Evolutionary conservation across 2,329 filamentous ascomycete genomes (phyloP), one percentile per base, ranked within the genome.

Genomic region (Gaeumannomyces tritici): DNA sequence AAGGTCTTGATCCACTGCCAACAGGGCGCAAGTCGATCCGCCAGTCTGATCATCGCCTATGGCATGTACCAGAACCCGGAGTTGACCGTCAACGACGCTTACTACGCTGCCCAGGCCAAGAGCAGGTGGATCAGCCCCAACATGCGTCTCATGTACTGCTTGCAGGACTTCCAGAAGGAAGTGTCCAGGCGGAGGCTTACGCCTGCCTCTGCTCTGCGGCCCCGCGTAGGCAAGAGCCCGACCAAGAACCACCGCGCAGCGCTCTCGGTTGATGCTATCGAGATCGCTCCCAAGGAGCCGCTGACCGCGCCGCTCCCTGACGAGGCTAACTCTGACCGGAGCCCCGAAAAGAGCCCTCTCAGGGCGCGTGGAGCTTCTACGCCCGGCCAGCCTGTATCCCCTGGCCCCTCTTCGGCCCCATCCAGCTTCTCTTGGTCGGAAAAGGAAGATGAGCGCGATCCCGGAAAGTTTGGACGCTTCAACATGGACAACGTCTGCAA

Each of bases 121-220:
- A 95, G 90, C 73, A 86, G 83, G 70, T 96, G 91, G 90, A 93
- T 96, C 68, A 92, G 90, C 63, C 90, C 90, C 0, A 96, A 96
- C 73, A 96, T 96, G 91, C 90, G 90, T 67, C 80, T 96, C 67
- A 92, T 96, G 81, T 95, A 95, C 80, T 92, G 91, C 67, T 77
- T 96, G 59, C 90, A 93, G 72, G 90, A 93, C 70, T 93, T 93
- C 71, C 85, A 88, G 67, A 88, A 88, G 69, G 79, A 87, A 59
- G 72, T 88, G 3, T 74, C 80, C 1, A 81, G 79, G 69, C 83
- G 78, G 72, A 81, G 76, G 66, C 64, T 74, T 4, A 69, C 75
- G 1, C 73, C 76, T 21, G 75, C 73, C 31, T 77, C 81, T 65
- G 74, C 83, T 67, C 71, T 82, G 69, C 75, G 80, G 73, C 78